These are phyloP conservation scores for Candida gorgasii DNA, from an alignment of 805 yeast genomes.

Conservation along the genomic window DNA sequence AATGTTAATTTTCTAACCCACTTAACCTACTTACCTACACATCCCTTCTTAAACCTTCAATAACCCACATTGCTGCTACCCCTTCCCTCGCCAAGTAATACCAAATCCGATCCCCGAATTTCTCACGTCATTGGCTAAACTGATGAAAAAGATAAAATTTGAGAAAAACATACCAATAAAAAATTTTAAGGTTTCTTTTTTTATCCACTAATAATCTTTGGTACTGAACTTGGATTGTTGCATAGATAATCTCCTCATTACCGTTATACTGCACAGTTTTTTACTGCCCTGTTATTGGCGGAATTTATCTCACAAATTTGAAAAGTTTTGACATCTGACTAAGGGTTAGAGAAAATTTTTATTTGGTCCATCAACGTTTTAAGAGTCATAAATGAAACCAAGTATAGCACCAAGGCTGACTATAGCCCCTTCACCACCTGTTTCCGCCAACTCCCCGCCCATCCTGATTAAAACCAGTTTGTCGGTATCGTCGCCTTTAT, in stretches of 20 bases:
- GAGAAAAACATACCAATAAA: constrained; percentile 5
- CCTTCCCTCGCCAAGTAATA: neutral
- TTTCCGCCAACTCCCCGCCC: constrained; percentile 12
- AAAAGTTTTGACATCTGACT: neutral
- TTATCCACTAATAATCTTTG: constrained; percentile 11
- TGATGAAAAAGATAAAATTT: constrained; percentile 33
- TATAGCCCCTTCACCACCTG: constrained; percentile 12
- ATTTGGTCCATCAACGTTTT: neutral
- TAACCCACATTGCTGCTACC: no score
- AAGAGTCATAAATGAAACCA: constrained; percentile 9
- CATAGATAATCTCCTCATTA: constrained; percentile 5
- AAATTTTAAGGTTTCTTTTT: constrained; percentile 19
- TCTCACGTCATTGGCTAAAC: constrained; percentile 19
- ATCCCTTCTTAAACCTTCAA: no score
- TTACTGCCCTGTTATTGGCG: constrained; percentile 6
- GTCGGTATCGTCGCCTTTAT: neutral
- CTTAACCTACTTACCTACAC: no score
- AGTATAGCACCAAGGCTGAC: constrained; percentile 18
- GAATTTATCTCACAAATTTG: constrained; percentile 2
- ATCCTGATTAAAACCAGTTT: constrained; percentile 7
- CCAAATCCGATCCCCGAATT: constrained; percentile 7
- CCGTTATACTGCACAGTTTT: neutral
- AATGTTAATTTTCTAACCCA: no score
- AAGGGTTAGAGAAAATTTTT: constrained; percentile 4
- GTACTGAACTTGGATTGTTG: neutral